Base-by-base conservation (phyloP, 2,329 filamentous ascomycete genomes). In the Metarhizium humberi region DNA sequence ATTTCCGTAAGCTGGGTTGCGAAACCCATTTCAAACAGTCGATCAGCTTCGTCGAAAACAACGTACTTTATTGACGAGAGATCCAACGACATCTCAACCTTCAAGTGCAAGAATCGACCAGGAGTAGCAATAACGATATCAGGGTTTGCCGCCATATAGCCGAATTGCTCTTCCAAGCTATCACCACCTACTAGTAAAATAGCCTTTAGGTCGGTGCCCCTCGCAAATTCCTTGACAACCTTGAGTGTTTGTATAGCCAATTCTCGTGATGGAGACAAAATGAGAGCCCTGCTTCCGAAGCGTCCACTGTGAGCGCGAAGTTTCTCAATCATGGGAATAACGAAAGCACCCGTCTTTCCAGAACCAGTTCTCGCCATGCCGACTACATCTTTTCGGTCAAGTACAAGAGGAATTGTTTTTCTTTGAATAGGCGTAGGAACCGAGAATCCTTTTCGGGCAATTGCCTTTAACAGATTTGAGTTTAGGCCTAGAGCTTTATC, bases 321-420 rank as follows among this genome's bases (percentile, higher is more conserved):
- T 61, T 87, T 88, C 75, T 99, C 90, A 58, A 99, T 91, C 92
- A 99, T 96, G 47, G 94, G 94, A 60, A 99, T 95, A 30, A 97
- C 91, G 70, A 99, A 99, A 25, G 94, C 94, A 1, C 92, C 94
- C 1, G 95, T 99, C 77, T 99, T 99, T 75, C 94, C 94, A 20
- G 92, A 97, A 68, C 94, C 94, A n/a, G 95, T 99, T 61, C 95
- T 81, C 7, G 94, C 94, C 94, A 99, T 99, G 61, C 92, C 95
- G 29, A 99, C 92, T n/a, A 97, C 89, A 78, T 99, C 94, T 72
- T 91, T 89, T 54, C 87, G 83, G 58, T 95, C 88, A 63, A 97
- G 78, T 55, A 99, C 84, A 55, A 97, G 77, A 4, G 94, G 95
- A 50, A 99, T 96, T 2, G 94, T 90, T 73, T 97, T 97, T 62